Evolutionary conservation across 2,329 filamentous ascomycete genomes (phyloP).

Genomic region (Diaporthe ampelina): DNA sequence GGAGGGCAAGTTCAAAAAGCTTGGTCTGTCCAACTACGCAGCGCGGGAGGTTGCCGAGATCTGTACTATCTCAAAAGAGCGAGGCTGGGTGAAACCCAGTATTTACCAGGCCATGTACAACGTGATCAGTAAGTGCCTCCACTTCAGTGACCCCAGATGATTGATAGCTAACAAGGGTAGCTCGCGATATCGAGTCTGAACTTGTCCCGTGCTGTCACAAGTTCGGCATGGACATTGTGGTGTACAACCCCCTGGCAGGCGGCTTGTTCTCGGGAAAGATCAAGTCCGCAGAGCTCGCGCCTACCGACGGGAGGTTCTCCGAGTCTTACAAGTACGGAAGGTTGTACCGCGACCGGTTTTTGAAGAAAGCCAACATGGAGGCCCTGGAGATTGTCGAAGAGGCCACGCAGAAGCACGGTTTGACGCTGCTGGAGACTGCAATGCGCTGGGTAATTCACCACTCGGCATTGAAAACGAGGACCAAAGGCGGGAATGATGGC

Average conservation of each 20-base stretch:
- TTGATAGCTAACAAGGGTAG: constrained; percentile 56
- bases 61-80: constrained; percentile 75
- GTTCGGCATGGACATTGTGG: constrained; percentile 77
- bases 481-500: constrained; percentile 56
- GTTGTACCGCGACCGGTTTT: constrained; percentile 74
- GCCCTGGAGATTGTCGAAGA: constrained; percentile 75
- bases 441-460: constrained; percentile 79
- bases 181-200: constrained; percentile 75
- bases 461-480: constrained; percentile 61
- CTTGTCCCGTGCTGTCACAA: constrained; percentile 74
- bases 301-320: constrained; percentile 48
- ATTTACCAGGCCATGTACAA: constrained; percentile 73
- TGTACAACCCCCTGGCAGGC: constrained; percentile 81
- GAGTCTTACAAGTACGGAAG: constrained; percentile 46
- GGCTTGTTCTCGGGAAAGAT: constrained; percentile 77
- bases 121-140: constrained; percentile 48
- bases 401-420: constrained; percentile 72
- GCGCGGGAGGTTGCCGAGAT: constrained; percentile 84
- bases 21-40: constrained; percentile 81
- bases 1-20: constrained; percentile 77
- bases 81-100: constrained; percentile 77
- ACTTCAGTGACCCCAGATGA: constrained; percentile 71
- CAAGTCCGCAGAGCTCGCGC: constrained; percentile 47
- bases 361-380: constrained; percentile 68
- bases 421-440: constrained; percentile 77